phyloP scores from a whole-genome alignment of 1,139 yeast species.

The Saccharomycopsis crataegensis region DNA sequence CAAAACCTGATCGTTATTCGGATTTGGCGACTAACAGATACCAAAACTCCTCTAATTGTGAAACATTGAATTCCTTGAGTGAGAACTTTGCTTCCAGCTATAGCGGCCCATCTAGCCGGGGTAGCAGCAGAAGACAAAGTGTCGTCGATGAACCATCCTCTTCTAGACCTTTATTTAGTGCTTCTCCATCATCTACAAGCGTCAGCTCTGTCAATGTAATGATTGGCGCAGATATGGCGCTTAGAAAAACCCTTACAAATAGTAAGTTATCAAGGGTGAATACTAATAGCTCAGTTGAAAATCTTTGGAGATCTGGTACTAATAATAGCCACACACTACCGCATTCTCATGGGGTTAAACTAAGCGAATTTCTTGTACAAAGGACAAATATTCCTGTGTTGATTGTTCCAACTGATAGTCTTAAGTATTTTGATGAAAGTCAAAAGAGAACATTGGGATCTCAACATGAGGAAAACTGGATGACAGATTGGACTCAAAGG shows the following conservation, averaged over 20 bases:
- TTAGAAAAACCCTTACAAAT: no score
- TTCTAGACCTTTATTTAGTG: background rate
- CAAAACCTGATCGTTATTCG: background rate
- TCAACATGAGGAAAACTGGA: conserved; percentile 5
- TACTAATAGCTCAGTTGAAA: background rate
- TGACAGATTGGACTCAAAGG: conserved; percentile 5
- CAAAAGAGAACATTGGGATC: background rate
- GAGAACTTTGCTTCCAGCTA: background rate
- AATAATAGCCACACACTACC: background rate
- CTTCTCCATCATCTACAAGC: background rate
- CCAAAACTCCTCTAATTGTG: no score
- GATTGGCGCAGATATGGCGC: no score
- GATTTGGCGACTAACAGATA: no score
- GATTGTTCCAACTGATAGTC: conserved; percentile 7
- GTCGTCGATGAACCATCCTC: background rate
- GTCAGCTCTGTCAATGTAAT: background rate
- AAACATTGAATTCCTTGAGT: background rate
- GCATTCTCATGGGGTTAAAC: background rate
- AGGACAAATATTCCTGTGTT: conserved; percentile 11
- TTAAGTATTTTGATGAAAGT: background rate
- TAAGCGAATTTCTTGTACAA: conserved; percentile 12
- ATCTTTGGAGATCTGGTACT: background rate
- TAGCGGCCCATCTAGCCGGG: background rate
- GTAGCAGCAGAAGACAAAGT: background rate
- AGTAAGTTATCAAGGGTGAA: background rate